Base-by-base conservation (phyloP, 1,284 basidiomycete genomes). In the Moesziomyces sp. region DNA sequence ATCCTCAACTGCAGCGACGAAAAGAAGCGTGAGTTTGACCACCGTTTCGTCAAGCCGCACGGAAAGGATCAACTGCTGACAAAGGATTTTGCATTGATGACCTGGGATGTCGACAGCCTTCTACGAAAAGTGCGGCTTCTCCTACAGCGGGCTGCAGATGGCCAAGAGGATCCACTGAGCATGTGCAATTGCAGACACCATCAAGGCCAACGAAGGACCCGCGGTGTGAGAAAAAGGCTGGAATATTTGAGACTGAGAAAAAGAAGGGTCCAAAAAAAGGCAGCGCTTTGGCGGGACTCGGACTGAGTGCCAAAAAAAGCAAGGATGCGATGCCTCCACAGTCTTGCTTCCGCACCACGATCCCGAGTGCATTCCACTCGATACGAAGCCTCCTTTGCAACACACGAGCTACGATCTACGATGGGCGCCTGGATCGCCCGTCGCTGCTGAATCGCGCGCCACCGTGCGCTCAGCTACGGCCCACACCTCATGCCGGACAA, bases 1-100 rank as follows among this genome's bases (percentile, higher is more conserved):
- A 97, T 99, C 76, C 86, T 99, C 79, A 96, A 99, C 85, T 99
- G 96, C 85, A 93, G 89, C 82, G 90, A 93, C 72, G 88, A 89
- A 51, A 98, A 98, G 81, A 91, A 94, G 75, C 90, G 94, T 97
- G 84, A 85, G 93, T 68, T 6, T 28, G 24, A 9, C 19, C 21
- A 13, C 19, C 21, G 7, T 9, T 18, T 4, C 13, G 19, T 5
- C 24, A 6, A 11, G 18, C 13, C 24, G 16, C 21, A 14, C 30
- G 1, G 3, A 10, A 2, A 13, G 11, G 30, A 13, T 34, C 7
- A 10, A 8, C 30, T 3, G 30, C 30, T 34, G 30, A 34, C 30
- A 34, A 34, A 34, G 2, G 16, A 16, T 16, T n/a, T 7, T 26
- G 35, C 2, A 6, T 38, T 38, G 16, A 4, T 14, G 16, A 5